Base-by-base conservation (phyloP, 257 asterid genomes). In the Agastache rugosa region DNA sequence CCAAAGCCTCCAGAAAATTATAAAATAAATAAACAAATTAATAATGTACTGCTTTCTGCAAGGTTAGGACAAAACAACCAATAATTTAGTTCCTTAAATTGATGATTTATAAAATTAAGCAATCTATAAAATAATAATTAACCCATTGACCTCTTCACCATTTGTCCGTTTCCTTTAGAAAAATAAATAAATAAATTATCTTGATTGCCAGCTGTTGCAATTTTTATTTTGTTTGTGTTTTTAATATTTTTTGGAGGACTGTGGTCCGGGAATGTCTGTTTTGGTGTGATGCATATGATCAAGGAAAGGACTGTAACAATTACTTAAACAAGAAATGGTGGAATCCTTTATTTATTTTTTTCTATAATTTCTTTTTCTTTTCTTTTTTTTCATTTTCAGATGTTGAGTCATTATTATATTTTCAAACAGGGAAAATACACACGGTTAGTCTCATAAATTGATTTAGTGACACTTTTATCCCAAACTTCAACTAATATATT, bases 101-200 rank as follows among this genome's bases (percentile, higher is more conserved):
- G 56, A 31, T 54, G 68, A 39, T 45, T 67, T 63, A 75, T 60
- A 39, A 68, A 61, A 61, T 54, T 47, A 80, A 78, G 65, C 73
- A 72, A 42, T 47, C 20, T 31, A 54, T 68, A 63, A 71, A 11
- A 77, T 29, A 66, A 67, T 7, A 69, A 80, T 79, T 78, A 80
- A 39, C 50, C 78, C 84, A 83, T 86, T 86, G 93, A 86, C 92
- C 81, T 77, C 55, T 77, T 78, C 87, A 72, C 69, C 78, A 22
- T 72, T 82, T 79, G 87, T 86, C 73, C 27, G 82, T 68, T 82
- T 80, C 25, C 71, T 58, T n/a, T 2, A 20, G 3, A 5, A 17
- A 0, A 16, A 59, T 5, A 41, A 22, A 63, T 27, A 22, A 60
- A 20, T 54, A 74, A 41, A 72, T 39, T 53, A 72, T 71, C 48